These are phyloP conservation scores for Xylaria sp. DNA, from an alignment of 2,329 filamentous ascomycete species.

Conservation along the genomic window DNA sequence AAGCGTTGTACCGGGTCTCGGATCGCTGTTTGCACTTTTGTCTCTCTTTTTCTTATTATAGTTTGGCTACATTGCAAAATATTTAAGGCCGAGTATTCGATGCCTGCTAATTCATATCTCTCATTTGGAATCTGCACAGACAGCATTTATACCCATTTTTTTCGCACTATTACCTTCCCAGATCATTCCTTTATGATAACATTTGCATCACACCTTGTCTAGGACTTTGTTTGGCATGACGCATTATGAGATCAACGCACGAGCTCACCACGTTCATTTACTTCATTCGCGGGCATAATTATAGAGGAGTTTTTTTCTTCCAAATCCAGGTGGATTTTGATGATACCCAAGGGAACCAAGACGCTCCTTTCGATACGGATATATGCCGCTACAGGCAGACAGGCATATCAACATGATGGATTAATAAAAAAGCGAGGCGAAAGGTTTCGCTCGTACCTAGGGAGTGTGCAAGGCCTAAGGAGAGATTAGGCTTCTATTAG, in stretches of 20 bases:
- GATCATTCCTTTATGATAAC: constrained; percentile 5
- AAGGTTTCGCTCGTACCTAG: not conserved
- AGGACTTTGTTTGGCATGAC: not conserved
- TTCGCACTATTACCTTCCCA: not conserved
- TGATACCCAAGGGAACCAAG: constrained; percentile 37
- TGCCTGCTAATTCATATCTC: constrained; percentile 27
- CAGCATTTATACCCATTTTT: constrained; percentile 7
- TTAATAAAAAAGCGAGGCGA: constrained; percentile 8
- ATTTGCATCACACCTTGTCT: constrained; percentile 4
- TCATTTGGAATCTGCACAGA: constrained; percentile 29
- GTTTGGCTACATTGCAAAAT: constrained; percentile 28
- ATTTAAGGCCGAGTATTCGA: constrained; percentile 29
- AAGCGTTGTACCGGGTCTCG: constrained; percentile 17
- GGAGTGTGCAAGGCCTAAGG: not conserved
- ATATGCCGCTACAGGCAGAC: not conserved
- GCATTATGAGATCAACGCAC: not conserved
- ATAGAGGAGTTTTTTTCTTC: constrained; percentile 23
- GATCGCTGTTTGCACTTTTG: constrained; percentile 42
- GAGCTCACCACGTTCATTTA: constrained; percentile 31
- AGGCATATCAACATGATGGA: constrained; percentile 1
- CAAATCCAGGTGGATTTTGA: not conserved
- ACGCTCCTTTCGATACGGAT: constrained; percentile 32
- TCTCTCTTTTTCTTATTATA: constrained; percentile 46
- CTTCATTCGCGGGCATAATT: constrained; percentile 9
- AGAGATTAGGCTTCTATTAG: constrained; percentile 23